phyloP scores from a whole-genome alignment of 2,329 filamentous ascomycete genomes.

The Aureobasidium sp. region DNA sequence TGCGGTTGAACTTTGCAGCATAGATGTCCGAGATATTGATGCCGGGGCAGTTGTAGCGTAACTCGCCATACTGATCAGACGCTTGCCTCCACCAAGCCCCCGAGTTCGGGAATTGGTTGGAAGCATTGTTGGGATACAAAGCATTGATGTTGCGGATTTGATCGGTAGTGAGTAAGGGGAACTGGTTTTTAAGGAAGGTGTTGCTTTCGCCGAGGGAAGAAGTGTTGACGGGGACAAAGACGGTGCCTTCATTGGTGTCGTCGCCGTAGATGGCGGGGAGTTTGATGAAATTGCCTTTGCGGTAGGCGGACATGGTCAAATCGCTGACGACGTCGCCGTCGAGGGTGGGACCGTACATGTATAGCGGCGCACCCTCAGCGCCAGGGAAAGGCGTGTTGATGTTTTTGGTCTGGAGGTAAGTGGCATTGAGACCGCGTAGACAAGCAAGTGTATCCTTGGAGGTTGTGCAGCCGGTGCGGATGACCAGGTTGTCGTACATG shows the following conservation, averaged over 20 bases:
- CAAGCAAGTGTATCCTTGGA: conserved; percentile 39
- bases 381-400: conserved; percentile 39
- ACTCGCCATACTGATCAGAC: conserved; percentile 53
- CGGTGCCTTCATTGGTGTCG: conserved; percentile 58
- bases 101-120: conserved; percentile 35
- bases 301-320: conserved; percentile 42
- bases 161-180: conserved; percentile 43
- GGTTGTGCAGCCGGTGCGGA: conserved; percentile 40
- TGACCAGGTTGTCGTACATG: conserved; percentile 43
- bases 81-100: conserved; percentile 53
- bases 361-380: conserved; percentile 36
- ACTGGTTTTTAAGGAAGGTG: conserved; percentile 51
- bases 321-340: conserved; percentile 45
- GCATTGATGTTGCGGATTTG: conserved; percentile 46
- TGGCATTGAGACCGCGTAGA: conserved; percentile 38
- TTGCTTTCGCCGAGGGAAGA: conserved; percentile 42
- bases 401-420: conserved; percentile 39
- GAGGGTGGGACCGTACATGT: conserved; percentile 44
- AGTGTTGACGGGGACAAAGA: conserved; percentile 47
- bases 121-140: conserved; percentile 40
- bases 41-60: conserved; percentile 57
- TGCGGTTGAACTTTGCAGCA: not conserved
- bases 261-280: conserved; percentile 48
- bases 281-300: conserved; percentile 41
- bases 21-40: conserved; percentile 45